Base-by-base conservation (phyloP, 2,329 filamentous ascomycete species). In the Claviceps sp. region DNA sequence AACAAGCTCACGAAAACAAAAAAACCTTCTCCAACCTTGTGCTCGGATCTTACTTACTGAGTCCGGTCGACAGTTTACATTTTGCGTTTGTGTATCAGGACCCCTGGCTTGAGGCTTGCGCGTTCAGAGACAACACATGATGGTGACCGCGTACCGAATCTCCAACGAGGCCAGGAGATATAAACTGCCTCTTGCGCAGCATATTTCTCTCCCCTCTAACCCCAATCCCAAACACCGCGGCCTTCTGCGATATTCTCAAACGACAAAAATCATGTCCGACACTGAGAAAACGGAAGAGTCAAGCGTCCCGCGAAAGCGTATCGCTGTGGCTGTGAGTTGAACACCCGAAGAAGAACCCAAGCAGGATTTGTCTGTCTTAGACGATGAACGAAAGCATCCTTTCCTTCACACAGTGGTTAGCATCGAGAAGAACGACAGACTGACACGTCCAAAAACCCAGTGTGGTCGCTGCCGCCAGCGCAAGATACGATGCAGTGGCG, bases 401-500 rank as follows among this genome's bases (percentile, higher is more conserved):
- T 34, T 34, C 30, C 30, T 34, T 34, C 30, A 4, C 30, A 11
- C 30, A 34, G 30, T 34, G 30, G 26, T 9, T 9, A 9, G 26
- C 26, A 34, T 34, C 9, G 30, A 55, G 40, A 51, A 50, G 52
- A 52, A 51, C 45, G 54, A 38, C 6, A 16, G 37, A 48, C 43
- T 52, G 49, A 46, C 41, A 26, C 9, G 8, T 26, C 14, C 7
- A n/a, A 24, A 24, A 45, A 45, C 48, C 52, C 57, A 96, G 91
- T 97, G 91, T 66, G 81, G 82, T 38, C 82, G 91, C 58, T 97
- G 91, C 68, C 82, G 91, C 55, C 90, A 91, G 70, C 81, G 91
- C 54, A 97, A 97, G 74, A 97, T 97, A 61, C 85, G 88, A 59
- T 97, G 91, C 71, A 95, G 86, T 62, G 91, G 91, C 44, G 88